These are phyloP conservation scores for Volvariella surrecta DNA, from an alignment of 1,284 basidiomycete genomes.

Conservation along the genomic window DNA sequence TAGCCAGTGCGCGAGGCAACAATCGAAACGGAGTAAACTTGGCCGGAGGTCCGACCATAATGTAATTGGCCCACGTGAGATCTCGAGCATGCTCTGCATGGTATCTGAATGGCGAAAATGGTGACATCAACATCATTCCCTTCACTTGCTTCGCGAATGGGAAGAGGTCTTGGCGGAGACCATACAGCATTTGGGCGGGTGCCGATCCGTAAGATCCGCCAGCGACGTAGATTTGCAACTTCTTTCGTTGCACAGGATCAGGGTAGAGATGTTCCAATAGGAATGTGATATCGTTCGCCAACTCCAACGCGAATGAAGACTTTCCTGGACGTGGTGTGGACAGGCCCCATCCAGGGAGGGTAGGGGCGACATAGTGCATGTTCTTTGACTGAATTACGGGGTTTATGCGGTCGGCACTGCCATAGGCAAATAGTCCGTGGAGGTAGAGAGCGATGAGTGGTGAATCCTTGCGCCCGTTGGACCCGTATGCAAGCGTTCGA, in stretches of 20 bases:
- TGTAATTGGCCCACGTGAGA: constrained; percentile 35
- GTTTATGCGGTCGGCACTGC: constrained; percentile 24
- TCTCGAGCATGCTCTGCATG: constrained; percentile 33
- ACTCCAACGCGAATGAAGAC: constrained; percentile 28
- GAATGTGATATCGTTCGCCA: constrained; percentile 34
- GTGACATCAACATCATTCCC: constrained; percentile 37
- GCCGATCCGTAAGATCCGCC: constrained; percentile 46
- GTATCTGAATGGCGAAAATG: constrained; percentile 35
- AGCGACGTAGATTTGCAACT: constrained; percentile 37
- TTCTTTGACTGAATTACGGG: constrained; percentile 26
- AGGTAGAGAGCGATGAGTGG: constrained; percentile 39
- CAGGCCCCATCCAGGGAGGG: constrained; percentile 46
- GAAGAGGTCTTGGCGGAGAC: constrained; percentile 34
- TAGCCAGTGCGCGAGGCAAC: constrained; percentile 21
- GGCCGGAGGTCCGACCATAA: constrained; percentile 36
- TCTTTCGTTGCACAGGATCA: constrained; percentile 13
- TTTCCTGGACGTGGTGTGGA: constrained; percentile 32
- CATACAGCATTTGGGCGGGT: constrained; percentile 48
- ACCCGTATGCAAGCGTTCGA: constrained; percentile 41
- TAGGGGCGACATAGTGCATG: constrained; percentile 37
- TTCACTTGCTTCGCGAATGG: constrained; percentile 38
- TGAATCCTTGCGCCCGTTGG: constrained; percentile 35
- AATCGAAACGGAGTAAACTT: constrained; percentile 32
- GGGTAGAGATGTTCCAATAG: constrained; percentile 46
- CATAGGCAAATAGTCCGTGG: constrained; percentile 41